phyloP scores from a whole-genome alignment of 306 rosid genomes.

The Carpinus viminea region DNA sequence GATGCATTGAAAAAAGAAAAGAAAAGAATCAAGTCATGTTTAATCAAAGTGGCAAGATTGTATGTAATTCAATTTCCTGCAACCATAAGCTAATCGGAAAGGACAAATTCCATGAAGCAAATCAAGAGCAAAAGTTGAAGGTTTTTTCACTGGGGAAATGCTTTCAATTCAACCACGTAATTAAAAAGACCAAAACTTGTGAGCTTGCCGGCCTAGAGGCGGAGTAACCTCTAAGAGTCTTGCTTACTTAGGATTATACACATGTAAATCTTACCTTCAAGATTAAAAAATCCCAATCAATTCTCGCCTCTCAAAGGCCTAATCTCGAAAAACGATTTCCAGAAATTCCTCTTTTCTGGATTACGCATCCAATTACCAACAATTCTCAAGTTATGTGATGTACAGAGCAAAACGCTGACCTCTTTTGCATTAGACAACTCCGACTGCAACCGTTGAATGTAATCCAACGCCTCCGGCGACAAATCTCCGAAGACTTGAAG shows the following conservation, averaged over 20 bases:
- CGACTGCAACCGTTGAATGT: conserved; percentile 69
- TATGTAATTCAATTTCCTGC: background rate
- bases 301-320: background rate
- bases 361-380: background rate
- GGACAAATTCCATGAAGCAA: conserved; percentile 4
- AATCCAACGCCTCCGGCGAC: conserved; percentile 73
- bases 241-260: background rate
- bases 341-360: background rate
- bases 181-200: background rate
- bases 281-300: background rate
- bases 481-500: conserved; percentile 57
- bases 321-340: background rate
- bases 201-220: background rate
- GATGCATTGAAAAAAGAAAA: background rate
- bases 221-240: background rate
- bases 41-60: background rate
- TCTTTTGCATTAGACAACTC: conserved; percentile 57
- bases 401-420: conserved; percentile 42
- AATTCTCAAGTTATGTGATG: background rate
- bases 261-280: background rate
- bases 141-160: background rate
- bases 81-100: background rate
- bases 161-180: background rate
- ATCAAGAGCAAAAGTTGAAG: background rate
- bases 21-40: background rate